These are phyloP conservation scores for Blumeria hordei DNA, from an alignment of 2,329 filamentous ascomycete species.

Conservation along the genomic window DNA sequence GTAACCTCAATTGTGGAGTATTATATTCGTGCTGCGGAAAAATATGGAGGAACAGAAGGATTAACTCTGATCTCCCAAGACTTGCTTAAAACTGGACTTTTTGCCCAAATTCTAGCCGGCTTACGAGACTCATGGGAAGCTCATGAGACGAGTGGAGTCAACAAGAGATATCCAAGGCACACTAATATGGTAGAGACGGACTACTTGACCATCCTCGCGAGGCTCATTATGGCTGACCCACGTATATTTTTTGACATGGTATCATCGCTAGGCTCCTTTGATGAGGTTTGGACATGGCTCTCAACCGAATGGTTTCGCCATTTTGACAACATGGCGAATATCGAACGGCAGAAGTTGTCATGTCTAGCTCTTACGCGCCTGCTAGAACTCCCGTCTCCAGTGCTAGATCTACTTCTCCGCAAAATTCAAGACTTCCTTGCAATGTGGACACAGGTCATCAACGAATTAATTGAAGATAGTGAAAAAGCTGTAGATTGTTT, in stretches of 20 bases:
- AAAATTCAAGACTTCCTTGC: slow-evolving; percentile 49
- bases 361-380: slow-evolving; percentile 49
- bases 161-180: slow-evolving; percentile 41
- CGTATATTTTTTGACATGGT: slow-evolving; percentile 39
- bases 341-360: slow-evolving; percentile 44
- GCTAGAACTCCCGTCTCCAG: slow-evolving; percentile 34
- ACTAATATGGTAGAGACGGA: slow-evolving; percentile 59
- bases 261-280: slow-evolving; percentile 18
- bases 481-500: slow-evolving; percentile 26
- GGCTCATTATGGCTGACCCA: slow-evolving; percentile 52
- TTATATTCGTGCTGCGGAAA: slow-evolving; percentile 36
- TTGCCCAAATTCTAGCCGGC: slow-evolving; percentile 37
- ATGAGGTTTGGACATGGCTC: slow-evolving; percentile 34
- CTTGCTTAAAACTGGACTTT: slow-evolving; percentile 36
- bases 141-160: slow-evolving; percentile 62
- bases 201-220: slow-evolving; percentile 62
- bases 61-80: slow-evolving; percentile 39
- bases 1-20: slow-evolving; percentile 38
- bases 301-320: slow-evolving; percentile 41
- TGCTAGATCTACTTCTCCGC: slow-evolving; percentile 26
- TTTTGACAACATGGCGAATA: slow-evolving; percentile 41
- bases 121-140: slow-evolving; percentile 47
- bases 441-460: slow-evolving; percentile 49
- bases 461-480: slow-evolving; percentile 37
- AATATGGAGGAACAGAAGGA: slow-evolving; percentile 34